These are phyloP conservation scores for Plantago rigida DNA, from an alignment of 305 asterid genomes.

Conservation along the genomic window DNA sequence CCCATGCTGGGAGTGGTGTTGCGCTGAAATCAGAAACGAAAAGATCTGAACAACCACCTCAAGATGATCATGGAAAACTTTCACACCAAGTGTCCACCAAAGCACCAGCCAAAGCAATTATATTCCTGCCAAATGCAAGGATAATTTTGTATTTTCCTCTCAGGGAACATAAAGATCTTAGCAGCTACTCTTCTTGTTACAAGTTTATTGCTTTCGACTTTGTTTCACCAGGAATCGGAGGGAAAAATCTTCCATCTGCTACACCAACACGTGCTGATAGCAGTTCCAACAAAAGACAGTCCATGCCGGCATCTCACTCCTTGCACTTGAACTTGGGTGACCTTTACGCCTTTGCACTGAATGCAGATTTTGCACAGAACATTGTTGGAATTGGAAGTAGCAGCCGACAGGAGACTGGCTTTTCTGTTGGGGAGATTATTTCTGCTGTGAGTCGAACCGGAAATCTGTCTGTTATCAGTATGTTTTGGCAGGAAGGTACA, in stretches of 20 bases:
- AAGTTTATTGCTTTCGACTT: slow-evolving; percentile 73
- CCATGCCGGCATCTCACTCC: slow-evolving; percentile 42
- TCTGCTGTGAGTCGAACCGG: slow-evolving; percentile 43
- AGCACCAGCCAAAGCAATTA: slow-evolving; percentile 32
- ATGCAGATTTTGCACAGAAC: slow-evolving; percentile 34
- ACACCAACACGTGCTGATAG: slow-evolving; percentile 32
- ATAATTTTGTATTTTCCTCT: slow-evolving; percentile 65
- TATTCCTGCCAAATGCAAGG: slow-evolving; percentile 68
- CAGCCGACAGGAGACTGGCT: slow-evolving; percentile 34
- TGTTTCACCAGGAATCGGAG: slow-evolving; percentile 36
- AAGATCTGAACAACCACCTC: slow-evolving; percentile 26
- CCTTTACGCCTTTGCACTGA: slow-evolving; percentile 47
- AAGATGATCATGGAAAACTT: slow-evolving; percentile 33
- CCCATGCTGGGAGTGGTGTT: slow-evolving; percentile 27
- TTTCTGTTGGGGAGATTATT: slow-evolving; percentile 47
- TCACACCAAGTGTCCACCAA: slow-evolving; percentile 30
- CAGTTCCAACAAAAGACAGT: slow-evolving; percentile 36
- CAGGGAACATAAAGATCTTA: slow-evolving; percentile 29
- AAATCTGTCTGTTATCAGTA: slow-evolving; percentile 48
- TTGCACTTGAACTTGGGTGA: slow-evolving; percentile 53
- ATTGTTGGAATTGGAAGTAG: slow-evolving; percentile 33
- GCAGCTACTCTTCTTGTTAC: slow-evolving; percentile 51
- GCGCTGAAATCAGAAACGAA: slow-evolving; percentile 27
- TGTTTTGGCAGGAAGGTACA: slow-evolving; percentile 70
- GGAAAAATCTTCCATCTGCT: slow-evolving; percentile 37